Evolutionary conservation across 257 asterid genomes (phyloP), one percentile per base, ranked within the genome.

Genomic region (Solanum neorickii): DNA sequence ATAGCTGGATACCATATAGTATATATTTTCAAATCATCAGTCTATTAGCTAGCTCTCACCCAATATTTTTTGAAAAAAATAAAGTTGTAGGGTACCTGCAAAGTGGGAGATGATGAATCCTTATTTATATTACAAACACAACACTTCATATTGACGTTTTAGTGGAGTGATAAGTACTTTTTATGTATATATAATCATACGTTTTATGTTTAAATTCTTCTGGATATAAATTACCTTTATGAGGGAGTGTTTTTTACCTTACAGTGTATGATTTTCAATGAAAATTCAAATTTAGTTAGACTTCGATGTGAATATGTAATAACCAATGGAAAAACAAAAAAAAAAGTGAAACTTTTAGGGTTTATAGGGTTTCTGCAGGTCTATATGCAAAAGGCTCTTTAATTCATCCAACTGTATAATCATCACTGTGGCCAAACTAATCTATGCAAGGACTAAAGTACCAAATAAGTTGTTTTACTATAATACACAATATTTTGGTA

Each of bases 1-100:
- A 83, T 89, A 94, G 97, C 96, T 94, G 96, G 92, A 93, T 92
- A 88, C 92, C 93, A 91, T 91, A 86, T 69, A 69, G 91, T 91
- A 86, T 69, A 69, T 15, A 29, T 72, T 80, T 80, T 92, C 91
- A 86, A 87, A 74, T 89, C 89, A 88, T 84, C 83, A 91, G 52
- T 86, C 88, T 72, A 72, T 89, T 86, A 87, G 76, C 88, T 86
- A 87, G 77, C 87, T 65, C 44, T 87, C 91, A 87, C 91, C 75
- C 86, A 46, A 80, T 49, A 49, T 82, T 10, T 7, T 29, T 33
- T 18, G 15, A 46, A 46, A 78, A 46, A 70, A 18, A 10, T 59
- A 8, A 62, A 73, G 87, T 84, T 72, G 89, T 87, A 74, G 88
- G 91, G 88, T 39, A 46, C 69, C 70, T 62, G 78, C 82, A 76